Evolutionary conservation across 495 filamentous ascomycete species (phyloP).

Genomic region (Lepidopterella palustris): DNA sequence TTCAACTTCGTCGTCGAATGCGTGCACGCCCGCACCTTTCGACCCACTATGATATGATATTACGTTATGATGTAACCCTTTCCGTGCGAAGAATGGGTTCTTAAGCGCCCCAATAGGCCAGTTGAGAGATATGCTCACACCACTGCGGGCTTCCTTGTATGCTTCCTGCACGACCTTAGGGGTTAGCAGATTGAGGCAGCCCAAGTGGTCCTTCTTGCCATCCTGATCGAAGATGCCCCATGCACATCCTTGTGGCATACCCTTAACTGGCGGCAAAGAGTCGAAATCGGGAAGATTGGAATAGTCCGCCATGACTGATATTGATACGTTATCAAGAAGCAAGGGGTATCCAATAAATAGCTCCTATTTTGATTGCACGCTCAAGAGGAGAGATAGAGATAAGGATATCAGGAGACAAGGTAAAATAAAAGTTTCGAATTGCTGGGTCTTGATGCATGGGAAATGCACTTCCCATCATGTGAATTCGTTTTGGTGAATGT

Average conservation of each 20-base stretch:
- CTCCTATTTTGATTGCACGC: too few relatives aligned
- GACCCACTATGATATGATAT: too few relatives aligned
- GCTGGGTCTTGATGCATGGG: too few relatives aligned
- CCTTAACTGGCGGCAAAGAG: constrained; percentile 50
- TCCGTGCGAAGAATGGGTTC: constrained; percentile 45
- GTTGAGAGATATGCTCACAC: constrained; percentile 56
- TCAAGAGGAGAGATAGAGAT: too few relatives aligned
- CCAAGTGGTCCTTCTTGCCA: constrained; percentile 50
- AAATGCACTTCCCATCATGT: too few relatives aligned
- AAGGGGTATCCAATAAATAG: too few relatives aligned
- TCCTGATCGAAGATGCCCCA: constrained; percentile 60
- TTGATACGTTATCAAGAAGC: too few relatives aligned
- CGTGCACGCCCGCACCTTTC: too few relatives aligned
- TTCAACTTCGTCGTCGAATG: too few relatives aligned
- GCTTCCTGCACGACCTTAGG: constrained; percentile 48
- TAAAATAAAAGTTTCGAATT: too few relatives aligned
- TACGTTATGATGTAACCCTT: constrained; percentile 42
- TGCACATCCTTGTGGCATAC: constrained; percentile 55
- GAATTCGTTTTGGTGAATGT: too few relatives aligned
- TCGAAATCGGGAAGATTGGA: constrained; percentile 44
- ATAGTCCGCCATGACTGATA: neutral
- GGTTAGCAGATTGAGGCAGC: constrained; percentile 54
- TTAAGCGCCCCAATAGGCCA: constrained; percentile 45
- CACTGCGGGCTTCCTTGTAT: constrained; percentile 46
- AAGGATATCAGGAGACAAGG: too few relatives aligned